Base-by-base conservation (phyloP, 306 rosid genomes). In the Trifolium dubium region DNA sequence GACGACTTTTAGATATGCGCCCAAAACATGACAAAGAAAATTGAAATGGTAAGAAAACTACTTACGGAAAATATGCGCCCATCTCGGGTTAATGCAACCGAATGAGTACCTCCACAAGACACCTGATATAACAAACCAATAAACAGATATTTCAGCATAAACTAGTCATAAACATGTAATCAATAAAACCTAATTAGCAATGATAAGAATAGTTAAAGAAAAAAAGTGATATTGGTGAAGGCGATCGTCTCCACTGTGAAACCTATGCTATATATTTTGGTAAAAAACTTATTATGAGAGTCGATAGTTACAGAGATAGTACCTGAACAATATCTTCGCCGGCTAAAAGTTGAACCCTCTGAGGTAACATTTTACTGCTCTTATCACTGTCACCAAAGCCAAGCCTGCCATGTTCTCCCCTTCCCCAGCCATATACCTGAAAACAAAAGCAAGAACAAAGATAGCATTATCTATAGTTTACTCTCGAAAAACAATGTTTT, bases 341-440 rank as follows among this genome's bases (percentile, higher is more conserved):
- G 34, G 88, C 84, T 77, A 95, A 83, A 83, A 95, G 98, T 72
- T 90, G 89, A 88, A 95, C 98, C 84, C 30, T 90, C 79, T 95
- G 98, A 34, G 98, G 99, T 46, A 95, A 83, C 97, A 95, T 95
- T 90, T 95, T 95, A 76, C 98, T 95, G 88, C 99, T 95, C 82
- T 95, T 95, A 68, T 95, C 99, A 77, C 89, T 88, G 65, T 95
- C 99, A 67, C 99, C 98, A 72, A 92, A 89, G 67, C 99, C 99
- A 84, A 95, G 97, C 80, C 99, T 92, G 30, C 99, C 99, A 71
- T 95, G 99, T 49, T 95, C 99, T 32, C 99, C 99, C 77, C 99
- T 85, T 71, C 99, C 99, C 99, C 98, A 95, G 55, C 99, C 99
- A 79, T 90, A 95, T 44, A 95, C 98, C 99, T 95, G 89, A 79